phyloP scores from a whole-genome alignment of 2,329 filamentous ascomycete genomes.

The Coccinonectria pachysandricola region DNA sequence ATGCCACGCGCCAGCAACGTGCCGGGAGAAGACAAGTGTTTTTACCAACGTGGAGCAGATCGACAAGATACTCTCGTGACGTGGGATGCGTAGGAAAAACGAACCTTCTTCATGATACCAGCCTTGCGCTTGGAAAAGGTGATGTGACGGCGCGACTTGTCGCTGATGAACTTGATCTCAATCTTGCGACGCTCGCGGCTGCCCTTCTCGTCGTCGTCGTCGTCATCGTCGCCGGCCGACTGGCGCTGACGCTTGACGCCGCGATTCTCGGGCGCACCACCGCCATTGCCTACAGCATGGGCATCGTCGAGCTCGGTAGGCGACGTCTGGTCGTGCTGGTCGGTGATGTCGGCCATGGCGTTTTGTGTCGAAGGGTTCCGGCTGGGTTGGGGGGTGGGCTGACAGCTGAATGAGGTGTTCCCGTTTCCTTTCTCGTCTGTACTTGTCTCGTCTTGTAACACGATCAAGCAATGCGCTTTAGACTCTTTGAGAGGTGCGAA shows the following conservation, averaged over 20 bases:
- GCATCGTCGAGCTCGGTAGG: conserved; percentile 64
- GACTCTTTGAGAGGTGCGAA: conserved; percentile 29
- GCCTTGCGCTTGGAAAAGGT: conserved; percentile 99
- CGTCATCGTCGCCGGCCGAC: conserved; percentile 80
- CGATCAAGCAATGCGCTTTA: too few species aligned
- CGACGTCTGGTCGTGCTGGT: conserved; percentile 67
- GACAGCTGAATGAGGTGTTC: too few species aligned
- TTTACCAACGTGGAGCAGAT: too few species aligned
- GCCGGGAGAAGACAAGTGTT: too few species aligned
- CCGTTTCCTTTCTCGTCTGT: conserved; percentile 1
- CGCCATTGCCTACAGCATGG: conserved; percentile 65
- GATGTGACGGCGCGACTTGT: conserved; percentile 98
- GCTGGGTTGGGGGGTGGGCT: too few species aligned
- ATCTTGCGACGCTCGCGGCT: conserved; percentile 98
- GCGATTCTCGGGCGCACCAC: conserved; percentile 57
- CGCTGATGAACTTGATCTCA: conserved; percentile 99
- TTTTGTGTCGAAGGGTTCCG: conserved; percentile 7
- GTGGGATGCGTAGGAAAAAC: conserved; percentile 26
- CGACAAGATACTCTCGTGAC: too few species aligned
- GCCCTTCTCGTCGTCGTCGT: conserved; percentile 95
- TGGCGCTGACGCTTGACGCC: conserved; percentile 85
- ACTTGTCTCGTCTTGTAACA: not conserved
- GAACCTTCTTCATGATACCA: conserved; percentile 99
- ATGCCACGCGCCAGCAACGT: conserved; percentile 4
- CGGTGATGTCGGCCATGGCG: conserved; percentile 67